Conservation (phyloP, 23 red algal species). For the Agarophyton chilense region DNA sequence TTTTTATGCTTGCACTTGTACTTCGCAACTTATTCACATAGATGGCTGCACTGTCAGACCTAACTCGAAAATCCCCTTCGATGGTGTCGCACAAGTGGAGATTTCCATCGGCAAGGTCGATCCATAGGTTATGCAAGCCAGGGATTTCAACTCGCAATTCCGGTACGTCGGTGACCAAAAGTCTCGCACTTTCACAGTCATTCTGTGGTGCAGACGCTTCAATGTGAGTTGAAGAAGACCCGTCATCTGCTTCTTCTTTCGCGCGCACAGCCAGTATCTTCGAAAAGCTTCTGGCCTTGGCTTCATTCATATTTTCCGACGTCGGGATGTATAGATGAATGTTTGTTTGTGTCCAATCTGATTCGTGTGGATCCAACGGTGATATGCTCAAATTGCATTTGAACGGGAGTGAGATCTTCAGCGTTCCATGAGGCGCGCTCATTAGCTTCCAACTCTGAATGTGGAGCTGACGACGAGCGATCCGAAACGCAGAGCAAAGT, state of each 20-base stretch:
- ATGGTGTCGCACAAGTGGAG: slow-evolving; percentile 48
- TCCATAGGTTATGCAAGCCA: slow-evolving; percentile 47
- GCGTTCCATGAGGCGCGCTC: slow-evolving; percentile 2
- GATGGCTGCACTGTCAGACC: slow-evolving; percentile 3
- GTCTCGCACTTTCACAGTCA: not conserved
- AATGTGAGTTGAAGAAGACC: not conserved
- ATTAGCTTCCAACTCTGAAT: not conserved
- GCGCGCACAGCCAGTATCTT: not conserved
- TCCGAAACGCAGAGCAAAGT: not conserved
- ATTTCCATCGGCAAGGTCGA: slow-evolving; percentile 41
- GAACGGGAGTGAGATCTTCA: not conserved
- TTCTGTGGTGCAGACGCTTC: slow-evolving; percentile 3
- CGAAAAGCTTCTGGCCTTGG: not conserved
- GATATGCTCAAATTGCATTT: slow-evolving; percentile 31
- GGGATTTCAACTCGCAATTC: slow-evolving; percentile 52
- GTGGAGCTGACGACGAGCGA: not conserved
- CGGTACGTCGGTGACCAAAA: not conserved
- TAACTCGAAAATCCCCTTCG: slow-evolving; percentile 64
- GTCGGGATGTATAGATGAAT: slow-evolving; percentile 20
- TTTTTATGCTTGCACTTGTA: slow-evolving; percentile 32
- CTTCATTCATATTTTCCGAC: not conserved
- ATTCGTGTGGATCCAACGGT: slow-evolving; percentile 40
- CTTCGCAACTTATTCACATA: not conserved
- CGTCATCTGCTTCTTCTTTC: not conserved
- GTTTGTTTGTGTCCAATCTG: slow-evolving; percentile 29